Percentiles rank a stretch among this genome's conserved stretches.
Evolutionary conservation across 176 grass and related monocot species (phyloP).

Genomic region (Carex littledalei): DNA sequence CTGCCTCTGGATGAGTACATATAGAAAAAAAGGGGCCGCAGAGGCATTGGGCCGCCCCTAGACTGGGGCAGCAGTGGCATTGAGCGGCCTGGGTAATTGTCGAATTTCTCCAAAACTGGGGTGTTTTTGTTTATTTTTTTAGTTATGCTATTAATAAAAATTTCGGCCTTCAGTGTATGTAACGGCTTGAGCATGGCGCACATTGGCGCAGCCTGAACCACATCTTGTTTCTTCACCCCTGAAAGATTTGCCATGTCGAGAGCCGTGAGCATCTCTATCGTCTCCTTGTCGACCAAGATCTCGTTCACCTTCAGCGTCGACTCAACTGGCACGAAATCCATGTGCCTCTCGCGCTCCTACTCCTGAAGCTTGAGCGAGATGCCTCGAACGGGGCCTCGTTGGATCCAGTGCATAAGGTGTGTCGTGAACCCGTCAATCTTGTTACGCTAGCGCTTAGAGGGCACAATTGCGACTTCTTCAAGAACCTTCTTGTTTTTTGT

Average conservation of each 20-base stretch:
- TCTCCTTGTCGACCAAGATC: constrained; percentile 88
- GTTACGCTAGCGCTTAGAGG: constrained; percentile 71
- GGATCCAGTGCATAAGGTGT: constrained; percentile 85
- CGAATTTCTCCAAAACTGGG: too few species aligned
- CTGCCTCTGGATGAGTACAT: too few species aligned
- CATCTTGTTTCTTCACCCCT: constrained; percentile 55
- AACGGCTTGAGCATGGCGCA: constrained; percentile 6
- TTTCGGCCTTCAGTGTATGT: too few species aligned
- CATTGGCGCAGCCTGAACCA: constrained; percentile 21
- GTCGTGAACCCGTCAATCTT: constrained; percentile 87
- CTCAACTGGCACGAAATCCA: constrained; percentile 91
- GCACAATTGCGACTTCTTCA: constrained; percentile 79
- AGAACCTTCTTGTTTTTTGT: constrained; percentile 93
- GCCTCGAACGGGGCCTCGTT: constrained; percentile 71
- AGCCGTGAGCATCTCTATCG: constrained; percentile 66
- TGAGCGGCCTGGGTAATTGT: too few species aligned
- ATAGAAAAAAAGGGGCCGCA: too few species aligned
- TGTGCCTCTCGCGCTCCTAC: constrained; percentile 86
- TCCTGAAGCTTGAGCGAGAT: constrained; percentile 94
- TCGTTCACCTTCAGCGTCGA: constrained; percentile 69
- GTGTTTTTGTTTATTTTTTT: too few species aligned
- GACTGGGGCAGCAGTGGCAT: too few species aligned
- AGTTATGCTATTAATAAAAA: too few species aligned
- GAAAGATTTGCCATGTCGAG: constrained; percentile 77
- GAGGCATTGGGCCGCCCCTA: too few species aligned